Percentiles rank a stretch among this genome's conserved stretches.
These are phyloP conservation scores for Nissolia schottii DNA, from an alignment of 306 rosid species.

Conservation along the genomic window DNA sequence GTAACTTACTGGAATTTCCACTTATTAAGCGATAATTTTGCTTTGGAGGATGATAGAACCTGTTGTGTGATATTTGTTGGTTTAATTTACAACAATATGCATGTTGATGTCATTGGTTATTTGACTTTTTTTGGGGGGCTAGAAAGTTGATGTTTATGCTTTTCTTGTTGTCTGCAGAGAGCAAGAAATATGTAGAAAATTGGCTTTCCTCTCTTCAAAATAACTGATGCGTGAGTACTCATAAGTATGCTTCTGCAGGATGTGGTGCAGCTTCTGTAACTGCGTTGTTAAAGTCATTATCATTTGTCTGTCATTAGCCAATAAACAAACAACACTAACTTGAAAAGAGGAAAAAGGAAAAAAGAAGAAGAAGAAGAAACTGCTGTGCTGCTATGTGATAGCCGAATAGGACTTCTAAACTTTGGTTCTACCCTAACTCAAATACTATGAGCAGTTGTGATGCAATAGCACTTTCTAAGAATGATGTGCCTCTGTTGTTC, in stretches of 20 bases:
- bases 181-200: conserved; percentile 52
- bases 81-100: background rate
- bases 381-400: background rate
- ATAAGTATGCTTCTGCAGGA: background rate
- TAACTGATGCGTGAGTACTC: conserved; percentile 28
- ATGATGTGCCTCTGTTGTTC: no score
- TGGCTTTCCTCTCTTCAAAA: conserved; percentile 64
- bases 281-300: background rate
- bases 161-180: conserved; percentile 48
- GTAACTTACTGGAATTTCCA: background rate
- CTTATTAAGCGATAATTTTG: background rate
- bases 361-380: no score
- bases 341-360: background rate
- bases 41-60: background rate
- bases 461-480: no score
- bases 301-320: background rate
- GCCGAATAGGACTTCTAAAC: no score
- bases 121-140: no score
- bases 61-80: background rate
- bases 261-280: background rate
- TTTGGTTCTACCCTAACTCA: no score
- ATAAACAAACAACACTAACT: background rate
- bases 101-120: background rate
- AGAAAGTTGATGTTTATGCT: no score
- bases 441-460: no score